Evolutionary conservation across 2,329 filamentous ascomycete species (phyloP).

Genomic region (Botrytis sinoallii): DNA sequence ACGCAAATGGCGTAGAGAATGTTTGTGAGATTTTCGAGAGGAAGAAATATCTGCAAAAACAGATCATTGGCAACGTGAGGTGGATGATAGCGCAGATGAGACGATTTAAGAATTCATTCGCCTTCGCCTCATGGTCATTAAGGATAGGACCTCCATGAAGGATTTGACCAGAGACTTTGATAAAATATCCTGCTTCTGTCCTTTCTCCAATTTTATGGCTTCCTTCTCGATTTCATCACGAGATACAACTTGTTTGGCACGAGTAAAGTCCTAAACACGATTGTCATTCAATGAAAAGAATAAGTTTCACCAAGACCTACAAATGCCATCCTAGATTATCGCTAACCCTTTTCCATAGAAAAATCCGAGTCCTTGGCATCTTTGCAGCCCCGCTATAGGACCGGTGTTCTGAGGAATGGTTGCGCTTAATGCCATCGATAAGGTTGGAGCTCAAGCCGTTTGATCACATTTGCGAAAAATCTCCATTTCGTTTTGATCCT

Average conservation of each 20-base stretch:
- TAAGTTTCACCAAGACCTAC: not conserved
- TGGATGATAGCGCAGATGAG: not conserved
- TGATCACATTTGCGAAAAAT: not conserved
- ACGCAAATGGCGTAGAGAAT: not conserved
- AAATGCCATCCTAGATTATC: not conserved
- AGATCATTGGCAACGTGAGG: not conserved
- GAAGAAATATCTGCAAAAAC: not conserved
- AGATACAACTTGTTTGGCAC: not conserved
- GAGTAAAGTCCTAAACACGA: not conserved
- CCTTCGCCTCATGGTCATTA: not conserved
- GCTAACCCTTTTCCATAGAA: not conserved
- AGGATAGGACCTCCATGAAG: not conserved
- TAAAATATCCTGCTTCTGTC: not conserved
- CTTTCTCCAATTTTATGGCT: not conserved
- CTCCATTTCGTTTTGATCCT: not conserved
- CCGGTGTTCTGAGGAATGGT: not conserved
- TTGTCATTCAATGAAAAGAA: not conserved
- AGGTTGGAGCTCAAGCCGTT: not conserved
- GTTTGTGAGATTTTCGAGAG: not conserved
- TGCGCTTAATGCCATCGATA: not conserved
- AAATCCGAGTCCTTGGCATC: not conserved
- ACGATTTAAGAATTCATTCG: fast-evolving
- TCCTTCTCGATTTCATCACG: not conserved
- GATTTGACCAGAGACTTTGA: not conserved
- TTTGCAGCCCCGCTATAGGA: too few relatives aligned